Base-by-base conservation (phyloP, 352 stramenopile species). In the Phytophthora tentaculata region DNA sequence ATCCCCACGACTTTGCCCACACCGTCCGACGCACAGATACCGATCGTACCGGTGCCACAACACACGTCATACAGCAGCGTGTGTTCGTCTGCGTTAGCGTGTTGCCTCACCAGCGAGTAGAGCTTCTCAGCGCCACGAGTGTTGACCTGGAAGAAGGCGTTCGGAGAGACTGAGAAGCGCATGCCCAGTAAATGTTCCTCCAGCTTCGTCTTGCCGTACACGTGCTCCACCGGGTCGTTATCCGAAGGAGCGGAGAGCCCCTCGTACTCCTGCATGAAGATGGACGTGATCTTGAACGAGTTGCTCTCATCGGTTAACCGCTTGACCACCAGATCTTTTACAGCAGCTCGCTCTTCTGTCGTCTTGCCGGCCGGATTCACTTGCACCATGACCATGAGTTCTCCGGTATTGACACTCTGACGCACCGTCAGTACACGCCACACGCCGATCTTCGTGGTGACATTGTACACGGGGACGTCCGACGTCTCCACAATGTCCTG, bases 31-130 rank as follows among this genome's bases (percentile, higher is more conserved):
- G 96, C 90, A 51, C 86, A 97, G 61, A 99, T 97, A 0, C 97
- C 98, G 60, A 99, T 99, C 5, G 97, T 99, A 35, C 98, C 98
- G 16, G 98, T 99, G 19, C 97, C 98, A 71, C 97, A 99, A 78
- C 97, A 99, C 17, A 99, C 97, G 68, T 99, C 97, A 59, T 99
- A 97, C 3, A 99, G 74, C 35, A 98, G 64, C 24, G 85, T 98
- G 52, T 94, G 75, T 37, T 86, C 79, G 48, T 92, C 75, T 19
- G 79, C 79, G 17, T 80, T 77, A 59, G 91, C 82, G 60, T 90
- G 86, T 44, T 98, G 79, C 54, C 98, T 91, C n/a, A 99, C 94
- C 62, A 98, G 88, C 50, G 89, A 86, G 79, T 99, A 99, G 1
- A 99, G 86, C 37, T 92, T 86, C 77, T 99, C 97, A 0, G 97